These are phyloP conservation scores for Daldinia childiae DNA, from an alignment of 495 filamentous ascomycete genomes.

Conservation along the genomic window DNA sequence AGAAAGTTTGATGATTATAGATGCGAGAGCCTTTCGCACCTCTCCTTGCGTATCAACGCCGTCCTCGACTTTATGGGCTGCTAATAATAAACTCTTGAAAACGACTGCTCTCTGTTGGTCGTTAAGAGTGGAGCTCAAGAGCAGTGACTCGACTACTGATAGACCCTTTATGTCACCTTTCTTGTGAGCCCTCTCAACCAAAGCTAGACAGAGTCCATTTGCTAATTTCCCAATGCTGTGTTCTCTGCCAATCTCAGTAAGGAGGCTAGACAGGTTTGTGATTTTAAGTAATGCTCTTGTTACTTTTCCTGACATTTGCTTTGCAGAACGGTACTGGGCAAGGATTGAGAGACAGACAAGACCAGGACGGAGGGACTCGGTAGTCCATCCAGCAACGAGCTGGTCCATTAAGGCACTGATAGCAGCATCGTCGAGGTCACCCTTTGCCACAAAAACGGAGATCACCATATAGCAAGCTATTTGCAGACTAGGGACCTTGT, in stretches of 20 bases:
- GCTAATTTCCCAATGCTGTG: conserved; percentile 77
- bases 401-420: conserved; percentile 86
- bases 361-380: conserved; percentile 74
- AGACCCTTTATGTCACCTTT: conserved; percentile 67
- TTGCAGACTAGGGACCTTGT: conserved; percentile 76
- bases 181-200: conserved; percentile 70
- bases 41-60: conserved; percentile 57
- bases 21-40: conserved; percentile 69
- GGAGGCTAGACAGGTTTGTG: conserved; percentile 62
- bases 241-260: conserved; percentile 69
- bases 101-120: conserved; percentile 68
- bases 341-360: conserved; percentile 82
- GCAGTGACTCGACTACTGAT: conserved; percentile 65
- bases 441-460: conserved; percentile 83
- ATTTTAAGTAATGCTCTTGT: conserved; percentile 74
- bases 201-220: conserved; percentile 73
- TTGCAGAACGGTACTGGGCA: conserved; percentile 74
- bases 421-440: conserved; percentile 74
- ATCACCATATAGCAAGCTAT: conserved; percentile 91
- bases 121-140: conserved; percentile 68
- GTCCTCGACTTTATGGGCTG: conserved; percentile 63
- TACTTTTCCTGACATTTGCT: conserved; percentile 73
- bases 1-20: conserved; percentile 68
- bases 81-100: conserved; percentile 68
- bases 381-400: conserved; percentile 76